A percentile compares a stretch with the other conserved stretches of the same genome.
These are phyloP conservation scores for Amanita rubescens DNA, from an alignment of 768 basidiomycete genomes.

Conservation along the genomic window DNA sequence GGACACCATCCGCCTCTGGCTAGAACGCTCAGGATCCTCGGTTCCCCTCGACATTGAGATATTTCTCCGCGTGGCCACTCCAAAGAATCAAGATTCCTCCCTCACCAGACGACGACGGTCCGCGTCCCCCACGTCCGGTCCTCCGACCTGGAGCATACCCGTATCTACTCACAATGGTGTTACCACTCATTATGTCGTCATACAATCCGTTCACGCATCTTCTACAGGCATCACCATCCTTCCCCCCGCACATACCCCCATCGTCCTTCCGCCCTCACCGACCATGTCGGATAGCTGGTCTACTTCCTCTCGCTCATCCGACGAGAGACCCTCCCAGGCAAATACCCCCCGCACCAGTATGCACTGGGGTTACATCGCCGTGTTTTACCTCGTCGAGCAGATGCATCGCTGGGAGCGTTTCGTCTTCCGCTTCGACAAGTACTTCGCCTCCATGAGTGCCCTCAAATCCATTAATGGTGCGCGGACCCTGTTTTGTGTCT, in stretches of 20 bases:
- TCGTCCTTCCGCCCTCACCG: slow-evolving; percentile 42
- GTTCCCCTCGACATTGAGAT: slow-evolving; percentile 79
- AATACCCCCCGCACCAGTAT: slow-evolving; percentile 38
- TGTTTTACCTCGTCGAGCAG: slow-evolving; percentile 72
- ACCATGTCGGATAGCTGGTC: slow-evolving; percentile 7
- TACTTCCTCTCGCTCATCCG: slow-evolving; percentile 18
- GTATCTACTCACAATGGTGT: slow-evolving; percentile 22
- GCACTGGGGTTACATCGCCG: slow-evolving; percentile 77
- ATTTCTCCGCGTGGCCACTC: slow-evolving; percentile 47
- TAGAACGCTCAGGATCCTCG: slow-evolving; percentile 65
- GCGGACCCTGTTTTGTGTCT: slow-evolving; percentile 16
- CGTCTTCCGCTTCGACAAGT: slow-evolving; percentile 72
- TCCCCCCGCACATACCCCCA: slow-evolving; percentile 32
- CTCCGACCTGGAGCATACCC: slow-evolving; percentile 27
- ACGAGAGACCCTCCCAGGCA: slow-evolving; percentile 16
- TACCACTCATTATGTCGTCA: slow-evolving; percentile 15
- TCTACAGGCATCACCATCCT: slow-evolving; percentile 18
- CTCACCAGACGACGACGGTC: slow-evolving; percentile 23
- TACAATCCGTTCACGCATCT: slow-evolving; percentile 15
- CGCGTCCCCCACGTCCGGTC: slow-evolving; percentile 22
- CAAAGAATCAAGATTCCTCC: slow-evolving; percentile 16
- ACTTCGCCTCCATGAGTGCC: slow-evolving; percentile 66
- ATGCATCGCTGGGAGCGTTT: slow-evolving; percentile 82
- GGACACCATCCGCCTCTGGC: slow-evolving; percentile 76
- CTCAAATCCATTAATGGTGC: slow-evolving; percentile 66